Evolutionary conservation across 2,329 filamentous ascomycete species (phyloP).

Genomic region (Sarocladiaceae sp.): DNA sequence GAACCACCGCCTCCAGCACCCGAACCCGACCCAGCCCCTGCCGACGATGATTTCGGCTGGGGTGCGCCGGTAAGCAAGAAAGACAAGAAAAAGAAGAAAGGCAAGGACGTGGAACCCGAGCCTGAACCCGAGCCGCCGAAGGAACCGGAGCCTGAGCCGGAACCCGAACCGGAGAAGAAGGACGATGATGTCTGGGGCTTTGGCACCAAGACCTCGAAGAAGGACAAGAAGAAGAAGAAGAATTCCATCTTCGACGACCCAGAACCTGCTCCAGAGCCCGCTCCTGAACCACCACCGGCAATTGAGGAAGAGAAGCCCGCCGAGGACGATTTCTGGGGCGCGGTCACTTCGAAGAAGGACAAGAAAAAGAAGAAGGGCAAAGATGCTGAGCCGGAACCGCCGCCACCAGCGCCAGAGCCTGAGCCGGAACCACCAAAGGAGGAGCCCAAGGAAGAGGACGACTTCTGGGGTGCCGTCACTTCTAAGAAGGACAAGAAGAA

Average conservation of each 20-base stretch:
- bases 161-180: conserved; percentile 21
- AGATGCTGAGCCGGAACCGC: conserved; percentile 11
- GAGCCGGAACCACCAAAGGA: conserved; percentile 11
- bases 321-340: conserved; percentile 15
- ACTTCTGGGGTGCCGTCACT: conserved; percentile 16
- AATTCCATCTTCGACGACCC: background rate
- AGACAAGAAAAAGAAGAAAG: conserved; percentile 32
- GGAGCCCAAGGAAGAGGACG: conserved; percentile 15
- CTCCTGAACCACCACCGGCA: conserved; percentile 13
- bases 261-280: conserved; percentile 2
- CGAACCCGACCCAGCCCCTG: conserved; percentile 9
- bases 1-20: conserved; percentile 11
- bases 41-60: conserved; percentile 15
- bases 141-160: conserved; percentile 13
- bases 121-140: conserved; percentile 9
- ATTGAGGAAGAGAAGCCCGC: conserved; percentile 15
- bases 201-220: conserved; percentile 15
- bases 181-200: conserved; percentile 24
- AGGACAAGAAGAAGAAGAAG: conserved; percentile 18
- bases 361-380: conserved; percentile 21
- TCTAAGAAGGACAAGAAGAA: conserved; percentile 26
- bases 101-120: conserved; percentile 15
- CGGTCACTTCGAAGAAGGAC: conserved; percentile 23
- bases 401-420: background rate
- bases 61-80: conserved; percentile 15